A percentile compares a stretch with the other conserved stretches of the same genome.
Evolutionary conservation across 1,284 basidiomycete species (phyloP).

Genomic region (Neolentinus lepideus): DNA sequence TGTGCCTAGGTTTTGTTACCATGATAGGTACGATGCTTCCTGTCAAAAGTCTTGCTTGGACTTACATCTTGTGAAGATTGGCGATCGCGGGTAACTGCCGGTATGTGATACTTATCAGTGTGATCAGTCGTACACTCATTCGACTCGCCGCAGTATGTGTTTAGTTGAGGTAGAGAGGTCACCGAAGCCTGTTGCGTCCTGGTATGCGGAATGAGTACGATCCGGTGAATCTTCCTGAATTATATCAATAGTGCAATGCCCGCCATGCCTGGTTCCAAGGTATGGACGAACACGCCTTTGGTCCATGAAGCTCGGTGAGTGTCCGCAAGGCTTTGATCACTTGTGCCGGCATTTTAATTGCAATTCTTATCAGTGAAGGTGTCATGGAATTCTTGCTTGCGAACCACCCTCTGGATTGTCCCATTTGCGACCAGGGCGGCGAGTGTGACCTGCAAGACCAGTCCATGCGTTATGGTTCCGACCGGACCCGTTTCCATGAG

Average conservation of each 20-base stretch:
- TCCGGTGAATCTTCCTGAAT: slow-evolving; percentile 3
- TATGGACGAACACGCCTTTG: slow-evolving; percentile 92
- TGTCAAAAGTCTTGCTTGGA: slow-evolving; percentile 14
- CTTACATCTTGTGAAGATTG: slow-evolving; percentile 37
- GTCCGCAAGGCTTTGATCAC: background rate
- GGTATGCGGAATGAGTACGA: slow-evolving; percentile 36
- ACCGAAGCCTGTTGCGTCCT: slow-evolving; percentile 88
- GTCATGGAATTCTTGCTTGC: slow-evolving; percentile 99
- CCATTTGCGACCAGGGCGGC: slow-evolving; percentile 96
- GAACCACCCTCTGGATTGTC: slow-evolving; percentile 98
- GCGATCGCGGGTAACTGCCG: slow-evolving; percentile 96
- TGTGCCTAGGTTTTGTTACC: slow-evolving; percentile 78
- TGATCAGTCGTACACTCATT: slow-evolving; percentile 7
- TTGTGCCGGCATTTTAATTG: slow-evolving; percentile 9
- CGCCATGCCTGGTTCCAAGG: slow-evolving; percentile 94
- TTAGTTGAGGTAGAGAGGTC: slow-evolving; percentile 95
- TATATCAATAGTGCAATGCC: slow-evolving; percentile 80
- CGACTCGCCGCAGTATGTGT: slow-evolving; percentile 67
- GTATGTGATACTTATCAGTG: slow-evolving; percentile 33
- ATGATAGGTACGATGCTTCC: slow-evolving; percentile 59
- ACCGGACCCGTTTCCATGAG: slow-evolving; percentile 97
- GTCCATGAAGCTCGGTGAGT: slow-evolving; percentile 90
- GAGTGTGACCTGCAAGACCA: slow-evolving; percentile 99
- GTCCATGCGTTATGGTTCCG: slow-evolving; percentile 98
- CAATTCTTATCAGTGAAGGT: slow-evolving; percentile 63